A percentile compares a stretch with the other conserved stretches of the same genome.
These are phyloP conservation scores for Takashimella koratensis DNA, from an alignment of 1,284 basidiomycete species.

Conservation along the genomic window DNA sequence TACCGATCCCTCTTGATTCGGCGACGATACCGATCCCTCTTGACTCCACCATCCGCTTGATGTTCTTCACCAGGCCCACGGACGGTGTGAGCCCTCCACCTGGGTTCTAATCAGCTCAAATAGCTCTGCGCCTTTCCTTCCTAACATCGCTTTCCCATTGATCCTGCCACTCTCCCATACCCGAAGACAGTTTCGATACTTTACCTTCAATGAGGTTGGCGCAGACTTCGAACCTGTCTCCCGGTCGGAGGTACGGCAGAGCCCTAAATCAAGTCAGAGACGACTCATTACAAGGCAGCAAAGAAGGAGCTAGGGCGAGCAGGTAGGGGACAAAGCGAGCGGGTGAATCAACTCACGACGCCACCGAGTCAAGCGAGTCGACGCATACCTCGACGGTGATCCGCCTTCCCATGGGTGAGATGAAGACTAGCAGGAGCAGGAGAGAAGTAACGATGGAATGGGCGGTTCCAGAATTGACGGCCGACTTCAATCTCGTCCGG, in stretches of 20 bases:
- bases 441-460: too few species aligned
- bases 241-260: conserved; percentile 6
- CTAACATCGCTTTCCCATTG: not conserved
- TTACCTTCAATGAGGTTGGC: conserved; percentile 56
- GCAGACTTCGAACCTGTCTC: conserved; percentile 65
- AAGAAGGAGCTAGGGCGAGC: too few species aligned
- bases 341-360: conserved; percentile 1
- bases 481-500: too few species aligned
- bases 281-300: too few species aligned
- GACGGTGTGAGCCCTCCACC: conserved; percentile 77
- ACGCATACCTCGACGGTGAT: conserved; percentile 67
- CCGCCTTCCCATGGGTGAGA: too few species aligned
- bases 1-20: not conserved
- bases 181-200: too few species aligned
- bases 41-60: conserved; percentile 69
- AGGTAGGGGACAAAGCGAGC: too few species aligned
- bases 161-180: conserved; percentile 20
- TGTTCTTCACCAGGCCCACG: conserved; percentile 60
- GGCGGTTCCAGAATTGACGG: too few species aligned
- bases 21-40: too few species aligned
- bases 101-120: conserved; percentile 4
- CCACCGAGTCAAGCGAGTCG: conserved; percentile 69
- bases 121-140: too few species aligned
- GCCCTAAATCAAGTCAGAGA: conserved; percentile 10
- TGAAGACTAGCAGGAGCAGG: too few species aligned